Evolutionary conservation across 2,329 filamentous ascomycete genomes (phyloP).

Genomic region (Exophiala viscosa): DNA sequence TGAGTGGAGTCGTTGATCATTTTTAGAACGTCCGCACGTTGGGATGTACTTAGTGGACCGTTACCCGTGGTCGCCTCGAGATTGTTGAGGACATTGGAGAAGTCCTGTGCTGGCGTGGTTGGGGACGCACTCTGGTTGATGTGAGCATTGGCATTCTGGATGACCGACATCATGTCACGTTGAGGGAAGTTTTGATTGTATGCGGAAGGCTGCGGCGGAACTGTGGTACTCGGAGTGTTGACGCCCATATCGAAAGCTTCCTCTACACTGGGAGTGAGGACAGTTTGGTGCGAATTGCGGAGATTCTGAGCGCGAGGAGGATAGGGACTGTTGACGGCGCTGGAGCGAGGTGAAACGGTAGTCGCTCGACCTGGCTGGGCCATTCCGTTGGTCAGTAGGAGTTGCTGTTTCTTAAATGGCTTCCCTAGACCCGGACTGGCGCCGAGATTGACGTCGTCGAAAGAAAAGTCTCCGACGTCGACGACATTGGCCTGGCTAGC

Average conservation of each 20-base stretch:
- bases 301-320: constrained; percentile 4
- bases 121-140: constrained; percentile 31
- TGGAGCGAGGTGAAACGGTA: constrained; percentile 36
- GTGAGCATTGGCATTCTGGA: constrained; percentile 46
- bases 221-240: constrained; percentile 13
- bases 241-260: constrained; percentile 40
- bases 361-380: constrained; percentile 33
- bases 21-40: constrained; percentile 47
- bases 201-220: constrained; percentile 10
- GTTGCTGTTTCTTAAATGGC: constrained; percentile 44
- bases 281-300: constrained; percentile 1
- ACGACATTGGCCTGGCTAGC: constrained; percentile 58
- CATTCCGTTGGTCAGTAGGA: constrained; percentile 45
- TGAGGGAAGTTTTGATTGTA: constrained; percentile 30
- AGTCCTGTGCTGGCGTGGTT: constrained; percentile 38
- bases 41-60: constrained; percentile 40
- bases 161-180: constrained; percentile 48
- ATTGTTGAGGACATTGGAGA: constrained; percentile 44
- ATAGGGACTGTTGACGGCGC: constrained; percentile 29
- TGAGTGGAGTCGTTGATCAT: constrained; percentile 45
- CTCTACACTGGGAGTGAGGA: constrained; percentile 38
- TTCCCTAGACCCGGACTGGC: constrained; percentile 34
- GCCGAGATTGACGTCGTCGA: constrained; percentile 35
- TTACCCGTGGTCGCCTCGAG: constrained; percentile 43
- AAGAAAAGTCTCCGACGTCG: constrained; percentile 56